phyloP scores from a whole-genome alignment of 2,329 filamentous ascomycete genomes.

The Trichoderma citrinoviride region DNA sequence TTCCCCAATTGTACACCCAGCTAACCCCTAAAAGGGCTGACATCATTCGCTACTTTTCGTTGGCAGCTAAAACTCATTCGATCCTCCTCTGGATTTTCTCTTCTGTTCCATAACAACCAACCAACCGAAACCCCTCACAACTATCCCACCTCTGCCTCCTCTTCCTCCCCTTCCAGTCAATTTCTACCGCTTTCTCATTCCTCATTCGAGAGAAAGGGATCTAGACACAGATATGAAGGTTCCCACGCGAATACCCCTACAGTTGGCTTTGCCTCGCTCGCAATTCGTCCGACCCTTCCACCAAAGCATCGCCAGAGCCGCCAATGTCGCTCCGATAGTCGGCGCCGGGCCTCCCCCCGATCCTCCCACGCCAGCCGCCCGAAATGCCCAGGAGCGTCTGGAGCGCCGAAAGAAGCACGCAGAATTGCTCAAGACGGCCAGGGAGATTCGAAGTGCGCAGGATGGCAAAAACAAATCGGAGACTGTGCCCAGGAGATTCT shows the following conservation, averaged over 20 bases:
- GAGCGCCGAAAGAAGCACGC: slow-evolving; percentile 54
- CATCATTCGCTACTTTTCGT: slow-evolving; percentile 22
- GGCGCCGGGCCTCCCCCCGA: slow-evolving; percentile 59
- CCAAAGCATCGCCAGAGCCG: slow-evolving; percentile 36
- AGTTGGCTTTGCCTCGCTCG: slow-evolving; percentile 32
- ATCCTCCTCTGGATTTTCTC: slow-evolving; percentile 1
- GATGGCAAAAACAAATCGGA: slow-evolving; percentile 42
- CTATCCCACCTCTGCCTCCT: neutral
- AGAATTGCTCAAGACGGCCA: slow-evolving; percentile 52
- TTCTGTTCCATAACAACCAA: slow-evolving; percentile 20
- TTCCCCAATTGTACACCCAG: neutral
- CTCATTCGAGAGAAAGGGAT: slow-evolving; percentile 3
- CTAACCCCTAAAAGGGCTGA: slow-evolving; percentile 17
- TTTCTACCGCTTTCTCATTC: neutral
- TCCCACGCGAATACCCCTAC: slow-evolving; percentile 40
- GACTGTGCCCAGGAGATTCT: slow-evolving; percentile 70
- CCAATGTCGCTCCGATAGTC: slow-evolving; percentile 52
- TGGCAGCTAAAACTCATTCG: neutral
- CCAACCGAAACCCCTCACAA: slow-evolving; percentile 19
- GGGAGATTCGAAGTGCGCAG: slow-evolving; percentile 43
- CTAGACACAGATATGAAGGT: slow-evolving; percentile 40
- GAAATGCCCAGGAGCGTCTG: slow-evolving; percentile 44
- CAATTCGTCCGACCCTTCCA: slow-evolving; percentile 33
- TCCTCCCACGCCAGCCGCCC: slow-evolving; percentile 47
- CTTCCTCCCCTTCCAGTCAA: neutral